Evolutionary conservation across 352 stramenopile species (phyloP).

Genomic region (Globisporangium nodosum): DNA sequence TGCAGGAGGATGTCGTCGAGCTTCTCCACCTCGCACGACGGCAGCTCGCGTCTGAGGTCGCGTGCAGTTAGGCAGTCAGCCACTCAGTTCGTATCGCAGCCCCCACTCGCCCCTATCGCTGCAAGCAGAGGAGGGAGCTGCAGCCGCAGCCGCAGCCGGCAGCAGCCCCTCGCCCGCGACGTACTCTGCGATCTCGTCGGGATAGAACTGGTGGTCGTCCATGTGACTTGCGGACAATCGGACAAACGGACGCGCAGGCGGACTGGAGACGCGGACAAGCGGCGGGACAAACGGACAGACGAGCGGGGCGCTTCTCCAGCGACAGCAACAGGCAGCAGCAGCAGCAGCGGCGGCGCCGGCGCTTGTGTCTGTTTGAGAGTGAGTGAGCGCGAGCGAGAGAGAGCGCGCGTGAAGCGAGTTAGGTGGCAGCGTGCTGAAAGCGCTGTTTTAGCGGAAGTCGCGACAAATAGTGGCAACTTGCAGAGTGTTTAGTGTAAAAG

Average conservation of each 20-base stretch:
- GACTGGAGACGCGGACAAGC: not conserved
- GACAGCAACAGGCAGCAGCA: too few relatives aligned
- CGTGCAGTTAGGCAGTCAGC: not conserved
- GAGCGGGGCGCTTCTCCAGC: not conserved
- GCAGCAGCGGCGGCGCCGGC: too few relatives aligned
- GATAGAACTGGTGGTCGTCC: conserved; percentile 42
- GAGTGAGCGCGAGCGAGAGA: not conserved
- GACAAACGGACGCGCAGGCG: not conserved
- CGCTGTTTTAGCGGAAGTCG: not conserved
- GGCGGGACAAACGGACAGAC: not conserved
- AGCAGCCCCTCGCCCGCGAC: not conserved
- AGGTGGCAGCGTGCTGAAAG: not conserved
- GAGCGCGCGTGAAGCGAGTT: not conserved
- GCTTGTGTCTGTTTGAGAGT: not conserved
- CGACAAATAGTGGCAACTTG: not conserved
- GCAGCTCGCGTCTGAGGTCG: conserved; percentile 41
- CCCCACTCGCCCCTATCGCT: too few relatives aligned
- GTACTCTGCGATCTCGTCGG: conserved; percentile 51
- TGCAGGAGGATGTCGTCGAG: conserved; percentile 56
- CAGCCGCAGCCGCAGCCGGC: too few relatives aligned
- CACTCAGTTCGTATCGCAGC: not conserved
- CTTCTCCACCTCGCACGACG: conserved; percentile 57
- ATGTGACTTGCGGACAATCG: conserved; percentile 12
- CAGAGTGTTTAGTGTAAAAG: not conserved
- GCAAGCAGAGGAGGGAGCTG: not conserved